A percentile compares a stretch with the other conserved stretches of the same genome.
Conservation (phyloP, 805 yeast genomes). For the Metschnikowia henanensis region DNA sequence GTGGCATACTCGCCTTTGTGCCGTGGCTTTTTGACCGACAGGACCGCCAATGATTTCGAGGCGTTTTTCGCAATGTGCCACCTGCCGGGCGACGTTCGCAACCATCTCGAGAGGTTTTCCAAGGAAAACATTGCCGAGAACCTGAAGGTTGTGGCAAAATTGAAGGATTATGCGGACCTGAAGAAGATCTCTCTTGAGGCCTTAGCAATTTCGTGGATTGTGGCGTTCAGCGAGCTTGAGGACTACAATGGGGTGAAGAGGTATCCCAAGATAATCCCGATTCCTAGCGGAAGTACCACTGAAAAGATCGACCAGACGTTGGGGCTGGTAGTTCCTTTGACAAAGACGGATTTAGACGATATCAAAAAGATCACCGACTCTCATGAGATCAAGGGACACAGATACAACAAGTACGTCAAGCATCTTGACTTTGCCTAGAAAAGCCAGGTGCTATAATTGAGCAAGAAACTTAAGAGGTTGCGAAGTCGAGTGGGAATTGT, state of each 20-base stretch:
- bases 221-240: constrained; percentile 67
- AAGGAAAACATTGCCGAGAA: constrained; percentile 59
- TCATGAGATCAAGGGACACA: constrained; percentile 52
- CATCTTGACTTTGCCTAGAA: constrained; percentile 13
- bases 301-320: constrained; percentile 64
- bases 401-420: constrained; percentile 42
- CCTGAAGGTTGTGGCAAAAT: constrained; percentile 44
- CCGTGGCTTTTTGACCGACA: constrained; percentile 75
- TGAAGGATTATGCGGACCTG: constrained; percentile 51
- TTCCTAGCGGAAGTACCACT: constrained; percentile 72
- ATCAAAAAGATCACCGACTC: constrained; percentile 46
- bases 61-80: constrained; percentile 32
- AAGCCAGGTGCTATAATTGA: background rate
- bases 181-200: constrained; percentile 58
- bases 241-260: constrained; percentile 42
- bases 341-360: constrained; percentile 56
- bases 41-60: constrained; percentile 38
- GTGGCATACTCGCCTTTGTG: constrained; percentile 85
- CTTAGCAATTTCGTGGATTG: constrained; percentile 39
- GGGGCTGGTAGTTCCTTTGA: constrained; percentile 41
- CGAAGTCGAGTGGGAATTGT: too few species aligned
- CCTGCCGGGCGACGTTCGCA: constrained; percentile 59
- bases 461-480: too few species aligned
- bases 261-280: constrained; percentile 64
- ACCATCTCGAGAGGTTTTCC: constrained; percentile 53